Evolutionary conservation across 75 land plant genomes (phyloP).

Genomic region (Isoetes taiwanensis): DNA sequence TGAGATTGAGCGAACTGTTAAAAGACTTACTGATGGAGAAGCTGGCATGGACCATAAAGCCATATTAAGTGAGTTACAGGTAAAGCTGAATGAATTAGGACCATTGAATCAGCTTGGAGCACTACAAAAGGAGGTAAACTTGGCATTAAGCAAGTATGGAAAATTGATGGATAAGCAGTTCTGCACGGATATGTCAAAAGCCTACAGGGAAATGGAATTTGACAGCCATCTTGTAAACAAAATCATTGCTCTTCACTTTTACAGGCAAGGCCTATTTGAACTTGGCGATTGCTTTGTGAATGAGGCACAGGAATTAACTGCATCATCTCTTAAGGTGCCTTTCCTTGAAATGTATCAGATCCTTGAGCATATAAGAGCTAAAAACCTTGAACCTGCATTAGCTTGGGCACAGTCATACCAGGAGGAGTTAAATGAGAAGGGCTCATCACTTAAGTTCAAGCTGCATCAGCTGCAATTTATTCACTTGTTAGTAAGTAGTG

Average conservation of each 20-base stretch:
- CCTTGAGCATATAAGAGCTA: constrained; percentile 38
- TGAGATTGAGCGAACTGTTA: constrained; percentile 46
- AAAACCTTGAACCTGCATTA: constrained; percentile 66
- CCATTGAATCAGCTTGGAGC: constrained; percentile 50
- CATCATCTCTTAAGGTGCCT: constrained; percentile 32
- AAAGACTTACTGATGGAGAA: constrained; percentile 21
- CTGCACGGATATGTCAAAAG: constrained; percentile 58
- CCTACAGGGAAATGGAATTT: constrained; percentile 69
- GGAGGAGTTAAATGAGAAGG: constrained; percentile 38
- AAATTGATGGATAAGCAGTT: constrained; percentile 64
- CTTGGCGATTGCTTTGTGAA: constrained; percentile 61
- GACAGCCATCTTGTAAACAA: constrained; percentile 51
- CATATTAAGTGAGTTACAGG: constrained; percentile 38
- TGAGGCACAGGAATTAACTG: constrained; percentile 52
- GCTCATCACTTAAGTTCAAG: constrained; percentile 60
- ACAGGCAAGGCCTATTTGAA: constrained; percentile 70
- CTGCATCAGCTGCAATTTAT: constrained; percentile 72
- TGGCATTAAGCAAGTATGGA: constrained; percentile 53
- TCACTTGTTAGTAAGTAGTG: constrained; percentile 52
- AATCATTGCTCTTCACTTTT: constrained; percentile 68
- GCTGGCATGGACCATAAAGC: constrained; percentile 10
- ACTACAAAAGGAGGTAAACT: constrained; percentile 61
- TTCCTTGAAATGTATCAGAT: constrained; percentile 69
- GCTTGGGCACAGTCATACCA: constrained; percentile 48
- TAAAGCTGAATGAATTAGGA: constrained; percentile 42